Conservation (phyloP, 148 eudicot species). For the Vaccinium myrtillus region DNA sequence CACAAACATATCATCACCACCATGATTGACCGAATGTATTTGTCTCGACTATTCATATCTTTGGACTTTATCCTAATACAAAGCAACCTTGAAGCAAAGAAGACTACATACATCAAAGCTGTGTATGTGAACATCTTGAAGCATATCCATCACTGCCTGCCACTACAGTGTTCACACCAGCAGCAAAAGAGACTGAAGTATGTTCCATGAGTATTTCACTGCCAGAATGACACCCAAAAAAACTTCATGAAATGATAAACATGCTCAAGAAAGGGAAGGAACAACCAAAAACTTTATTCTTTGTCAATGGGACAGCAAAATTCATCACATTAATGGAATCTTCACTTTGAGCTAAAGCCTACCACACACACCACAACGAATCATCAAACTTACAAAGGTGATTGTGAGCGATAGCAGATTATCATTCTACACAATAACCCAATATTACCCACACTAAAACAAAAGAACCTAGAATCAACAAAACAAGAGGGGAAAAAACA, state of each 20-base stretch:
- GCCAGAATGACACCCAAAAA: constrained; percentile 7
- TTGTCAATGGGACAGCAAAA: constrained; percentile 27
- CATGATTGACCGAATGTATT: neutral
- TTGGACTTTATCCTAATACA: neutral
- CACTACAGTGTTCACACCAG: neutral
- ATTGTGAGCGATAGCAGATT: constrained; percentile 27
- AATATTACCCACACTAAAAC: constrained; percentile 31
- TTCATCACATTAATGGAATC: constrained; percentile 14
- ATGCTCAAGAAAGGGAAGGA: neutral
- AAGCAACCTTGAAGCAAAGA: neutral
- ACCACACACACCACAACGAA: constrained; percentile 28
- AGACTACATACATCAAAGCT: neutral
- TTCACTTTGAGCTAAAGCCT: constrained; percentile 17
- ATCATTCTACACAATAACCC: constrained; percentile 36
- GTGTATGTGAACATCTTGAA: neutral
- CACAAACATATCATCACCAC: neutral
- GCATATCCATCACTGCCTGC: neutral
- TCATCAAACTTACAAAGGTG: constrained; percentile 5
- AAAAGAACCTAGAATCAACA: constrained; percentile 17
- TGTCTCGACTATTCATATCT: neutral
- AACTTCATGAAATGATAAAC: neutral
- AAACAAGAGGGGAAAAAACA: constrained; percentile 24
- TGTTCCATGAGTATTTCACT: neutral
- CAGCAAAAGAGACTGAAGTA: neutral
- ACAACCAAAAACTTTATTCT: constrained; percentile 17